Conservation (phyloP, 2,329 filamentous ascomycete species). For the Trichoderma guizhouense region DNA sequence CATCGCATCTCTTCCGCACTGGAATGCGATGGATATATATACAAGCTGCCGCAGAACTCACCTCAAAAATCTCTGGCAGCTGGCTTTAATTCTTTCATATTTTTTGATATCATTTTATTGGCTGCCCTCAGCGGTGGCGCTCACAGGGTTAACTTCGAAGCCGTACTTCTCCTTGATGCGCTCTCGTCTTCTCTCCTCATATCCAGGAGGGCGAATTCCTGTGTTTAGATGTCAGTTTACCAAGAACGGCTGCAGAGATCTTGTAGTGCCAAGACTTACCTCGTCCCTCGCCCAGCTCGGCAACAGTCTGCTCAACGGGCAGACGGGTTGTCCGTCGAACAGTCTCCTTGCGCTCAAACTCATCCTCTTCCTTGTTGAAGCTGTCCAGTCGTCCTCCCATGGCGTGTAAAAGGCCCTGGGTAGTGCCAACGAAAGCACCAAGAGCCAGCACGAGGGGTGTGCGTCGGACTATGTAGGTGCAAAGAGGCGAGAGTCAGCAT, state of each 20-base stretch:
- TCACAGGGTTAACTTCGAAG: slow-evolving; percentile 72
- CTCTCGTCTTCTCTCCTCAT: slow-evolving; percentile 77
- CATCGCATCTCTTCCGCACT: slow-evolving; percentile 35
- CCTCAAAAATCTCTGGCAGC: slow-evolving; percentile 26
- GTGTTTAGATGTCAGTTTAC: not conserved
- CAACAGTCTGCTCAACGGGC: slow-evolving; percentile 74
- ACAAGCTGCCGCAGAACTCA: slow-evolving; percentile 28
- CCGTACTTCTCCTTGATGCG: slow-evolving; percentile 85
- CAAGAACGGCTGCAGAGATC: not conserved
- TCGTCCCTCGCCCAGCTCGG: slow-evolving; percentile 80
- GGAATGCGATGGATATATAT: slow-evolving; percentile 36
- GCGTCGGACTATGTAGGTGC: slow-evolving; percentile 40
- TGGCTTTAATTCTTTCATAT: not conserved
- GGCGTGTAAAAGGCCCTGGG: slow-evolving; percentile 64
- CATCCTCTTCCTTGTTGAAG: slow-evolving; percentile 57
- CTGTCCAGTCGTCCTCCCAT: slow-evolving; percentile 59
- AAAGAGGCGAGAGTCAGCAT: not conserved
- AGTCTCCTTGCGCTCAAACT: slow-evolving; percentile 73
- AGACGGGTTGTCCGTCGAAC: slow-evolving; percentile 70
- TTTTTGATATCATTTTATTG: slow-evolving; percentile 28
- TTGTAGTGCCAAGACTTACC: slow-evolving; percentile 49
- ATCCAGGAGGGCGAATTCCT: slow-evolving; percentile 80
- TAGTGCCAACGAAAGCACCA: slow-evolving; percentile 53
- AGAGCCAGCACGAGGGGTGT: slow-evolving; percentile 70
- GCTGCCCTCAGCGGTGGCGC: slow-evolving; percentile 46